Evolutionary conservation across 257 asterid genomes (phyloP).

Genomic region (Cinchona pubescens): DNA sequence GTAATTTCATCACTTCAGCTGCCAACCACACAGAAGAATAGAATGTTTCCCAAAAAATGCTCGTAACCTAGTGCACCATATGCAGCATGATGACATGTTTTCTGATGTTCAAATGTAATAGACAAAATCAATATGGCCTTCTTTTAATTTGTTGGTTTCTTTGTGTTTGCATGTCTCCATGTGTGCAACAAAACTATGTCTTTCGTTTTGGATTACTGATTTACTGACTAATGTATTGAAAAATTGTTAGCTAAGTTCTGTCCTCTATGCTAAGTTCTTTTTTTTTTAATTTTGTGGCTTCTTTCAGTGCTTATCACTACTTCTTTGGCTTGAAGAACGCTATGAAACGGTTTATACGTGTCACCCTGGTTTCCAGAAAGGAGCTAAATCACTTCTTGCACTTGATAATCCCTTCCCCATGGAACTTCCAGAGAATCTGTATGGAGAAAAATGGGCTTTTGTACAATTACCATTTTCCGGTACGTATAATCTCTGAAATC

Average conservation of each 20-base stretch:
- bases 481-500: constrained; percentile 11
- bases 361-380: constrained; percentile 88
- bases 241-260: background rate
- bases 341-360: constrained; percentile 73
- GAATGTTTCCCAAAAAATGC: background rate
- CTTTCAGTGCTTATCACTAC: constrained; percentile 78
- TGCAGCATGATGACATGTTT: background rate
- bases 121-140: background rate
- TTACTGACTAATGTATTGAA: background rate
- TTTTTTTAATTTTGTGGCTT: background rate
- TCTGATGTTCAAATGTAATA: background rate
- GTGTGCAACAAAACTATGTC: background rate
- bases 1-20: background rate
- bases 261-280: background rate
- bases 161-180: no score
- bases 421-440: constrained; percentile 85
- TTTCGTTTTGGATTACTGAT: background rate
- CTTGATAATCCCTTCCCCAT: constrained; percentile 86
- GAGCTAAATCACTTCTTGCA: constrained; percentile 66
- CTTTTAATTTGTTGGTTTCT: background rate
- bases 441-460: constrained; percentile 94
- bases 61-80: background rate
- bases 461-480: constrained; percentile 91
- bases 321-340: constrained; percentile 95
- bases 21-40: background rate